Evolutionary conservation across 2,329 filamentous ascomycete genomes (phyloP), one percentile per base, ranked within the genome.

Genomic region (Paraphaeosphaeria minitans): DNA sequence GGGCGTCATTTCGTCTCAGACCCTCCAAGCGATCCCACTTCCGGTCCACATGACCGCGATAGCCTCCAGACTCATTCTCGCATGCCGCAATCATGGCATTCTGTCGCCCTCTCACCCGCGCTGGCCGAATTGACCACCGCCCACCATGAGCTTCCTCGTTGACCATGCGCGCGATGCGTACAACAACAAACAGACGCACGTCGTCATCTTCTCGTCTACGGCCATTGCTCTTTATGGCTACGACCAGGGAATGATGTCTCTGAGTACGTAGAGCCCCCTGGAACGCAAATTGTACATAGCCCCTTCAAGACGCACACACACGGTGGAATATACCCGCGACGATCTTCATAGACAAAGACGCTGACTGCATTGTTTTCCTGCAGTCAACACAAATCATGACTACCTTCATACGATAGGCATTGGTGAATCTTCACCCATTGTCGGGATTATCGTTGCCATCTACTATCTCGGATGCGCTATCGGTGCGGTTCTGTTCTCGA

Each of bases 381-480:
- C 83, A 51, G 49, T 85, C 73, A 85, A 84, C 64, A 84, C 82
- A 1, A 85, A 85, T 61, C 64, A 80, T 50, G 60, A 81, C 63
- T 88, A 88, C 65, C 81, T 88, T 1, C 60, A 70, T 7, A 87
- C 84, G 31, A 87, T 88, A 84, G 79, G 79, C 49, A 84, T 88
- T 37, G 58, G 65, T 7, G 76, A 77, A 61, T 77, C 82, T 33
- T 81, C 80, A 4, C 79, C 83, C 1, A 65, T 87, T 22, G 84
- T 87, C 37, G 85, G 85, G 55, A 78, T 86, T 56, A 85, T 87
- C 55, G 85, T 88, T 16, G 83, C 83, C 2, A 79, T 87, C 31
- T 88, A 87, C 76, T 88, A 88, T 63, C 80, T 88, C 6, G 85
- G 85, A n/a, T 87, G 84, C 64, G 79, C 84, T 3, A 71, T 83